Conservation (phyloP, 164 flowering plant species). For the Annona squamosa region DNA sequence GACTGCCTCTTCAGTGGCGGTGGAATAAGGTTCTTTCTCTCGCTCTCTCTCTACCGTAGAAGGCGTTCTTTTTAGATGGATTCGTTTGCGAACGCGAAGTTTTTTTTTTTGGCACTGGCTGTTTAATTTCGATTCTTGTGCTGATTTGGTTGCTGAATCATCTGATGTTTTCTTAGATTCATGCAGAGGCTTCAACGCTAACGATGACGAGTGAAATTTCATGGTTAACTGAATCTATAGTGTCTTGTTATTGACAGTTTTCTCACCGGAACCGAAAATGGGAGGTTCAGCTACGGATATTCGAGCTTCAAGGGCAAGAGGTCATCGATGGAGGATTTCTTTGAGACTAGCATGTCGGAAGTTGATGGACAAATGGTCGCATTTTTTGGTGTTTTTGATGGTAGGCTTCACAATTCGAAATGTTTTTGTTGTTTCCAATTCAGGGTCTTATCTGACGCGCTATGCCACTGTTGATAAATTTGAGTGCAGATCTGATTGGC, state of each 20-base stretch:
- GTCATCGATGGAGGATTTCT: constrained; percentile 76
- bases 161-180: background rate
- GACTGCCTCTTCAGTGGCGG: constrained; percentile 52
- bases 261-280: constrained; percentile 41
- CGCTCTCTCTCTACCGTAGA: background rate
- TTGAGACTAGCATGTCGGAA: constrained; percentile 58
- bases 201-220: background rate
- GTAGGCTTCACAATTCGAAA: constrained; percentile 23
- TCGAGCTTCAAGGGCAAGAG: constrained; percentile 75
- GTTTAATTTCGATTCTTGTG: background rate
- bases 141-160: background rate
- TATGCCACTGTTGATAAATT: background rate
- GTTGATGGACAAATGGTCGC: constrained; percentile 81
- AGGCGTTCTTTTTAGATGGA: background rate
- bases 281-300: constrained; percentile 72
- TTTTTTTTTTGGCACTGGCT: background rate
- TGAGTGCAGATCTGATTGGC: background rate
- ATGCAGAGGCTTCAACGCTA: background rate
- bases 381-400: constrained; percentile 80
- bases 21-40: constrained; percentile 43
- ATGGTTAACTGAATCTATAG: background rate
- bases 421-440: background rate
- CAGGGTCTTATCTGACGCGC: background rate
- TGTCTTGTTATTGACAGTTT: constrained; percentile 32
- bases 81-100: background rate